These are phyloP conservation scores for Cladophialophora psammophila DNA, from an alignment of 2,329 filamentous ascomycete species.

Conservation along the genomic window DNA sequence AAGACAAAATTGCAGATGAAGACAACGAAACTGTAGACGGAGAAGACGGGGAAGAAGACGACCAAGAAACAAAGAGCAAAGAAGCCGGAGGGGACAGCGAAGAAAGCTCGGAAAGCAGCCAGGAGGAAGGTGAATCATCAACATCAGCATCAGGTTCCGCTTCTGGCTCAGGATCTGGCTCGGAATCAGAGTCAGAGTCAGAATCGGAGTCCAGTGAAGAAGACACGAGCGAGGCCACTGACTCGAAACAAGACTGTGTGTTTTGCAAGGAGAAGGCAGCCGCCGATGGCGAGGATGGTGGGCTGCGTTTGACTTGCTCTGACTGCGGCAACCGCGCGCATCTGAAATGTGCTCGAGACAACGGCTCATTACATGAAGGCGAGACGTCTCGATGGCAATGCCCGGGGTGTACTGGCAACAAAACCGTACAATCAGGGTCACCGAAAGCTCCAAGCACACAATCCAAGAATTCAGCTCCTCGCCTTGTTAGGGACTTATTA, in stretches of 20 bases:
- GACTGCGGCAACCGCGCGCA: slow-evolving; percentile 87
- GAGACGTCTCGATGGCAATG: slow-evolving; percentile 40
- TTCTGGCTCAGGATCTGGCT: slow-evolving; percentile 2
- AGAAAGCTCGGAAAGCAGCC: slow-evolving; percentile 17
- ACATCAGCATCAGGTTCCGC: slow-evolving; percentile 7
- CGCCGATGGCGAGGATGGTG: slow-evolving; percentile 73
- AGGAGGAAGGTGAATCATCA: slow-evolving; percentile 20
- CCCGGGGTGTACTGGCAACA: slow-evolving; percentile 48
- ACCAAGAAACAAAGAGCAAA: slow-evolving; percentile 52
- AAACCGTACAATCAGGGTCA: slow-evolving; percentile 56
- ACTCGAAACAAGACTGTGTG: slow-evolving; percentile 53
- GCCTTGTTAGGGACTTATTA: slow-evolving; percentile 74
- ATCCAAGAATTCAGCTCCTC: slow-evolving; percentile 67
- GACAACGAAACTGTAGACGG: slow-evolving; percentile 2
- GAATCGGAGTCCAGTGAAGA: slow-evolving; percentile 32
- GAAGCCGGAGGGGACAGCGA: slow-evolving; percentile 31
- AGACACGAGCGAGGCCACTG: slow-evolving; percentile 30
- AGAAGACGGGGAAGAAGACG: slow-evolving; percentile 45
- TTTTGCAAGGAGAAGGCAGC: slow-evolving; percentile 83
- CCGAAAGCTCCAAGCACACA: slow-evolving; percentile 50
- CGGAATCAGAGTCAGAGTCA: slow-evolving; percentile 15
- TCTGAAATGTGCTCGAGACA: slow-evolving; percentile 83
- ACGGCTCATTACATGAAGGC: slow-evolving; percentile 64
- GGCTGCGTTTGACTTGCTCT: slow-evolving; percentile 76
- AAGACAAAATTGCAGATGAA: neutral